Base-by-base conservation (phyloP, 179 eudicot species). In the Patellifolia procumbens region DNA sequence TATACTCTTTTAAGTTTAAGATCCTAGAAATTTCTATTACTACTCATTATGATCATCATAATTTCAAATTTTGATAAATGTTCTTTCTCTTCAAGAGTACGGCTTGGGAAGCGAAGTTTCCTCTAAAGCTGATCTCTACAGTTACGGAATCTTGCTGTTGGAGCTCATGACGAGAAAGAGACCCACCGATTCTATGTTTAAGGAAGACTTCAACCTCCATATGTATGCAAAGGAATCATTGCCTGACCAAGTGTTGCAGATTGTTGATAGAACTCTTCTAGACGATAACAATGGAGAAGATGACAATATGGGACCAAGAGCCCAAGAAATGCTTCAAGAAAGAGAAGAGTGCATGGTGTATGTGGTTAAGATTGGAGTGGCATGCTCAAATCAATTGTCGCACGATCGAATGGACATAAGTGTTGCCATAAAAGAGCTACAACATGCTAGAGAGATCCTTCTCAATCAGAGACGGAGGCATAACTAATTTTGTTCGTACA, bases 151-250 rank as follows among this genome's bases (percentile, higher is more conserved):
- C 5, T 42, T 78, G 7, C 12, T 78, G 37, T 29, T 78, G 7
- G 81, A 78, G 76, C 74, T 72, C n/a, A 71, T 78, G 37, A 78
- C 76, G 24, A 43, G 79, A 31, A 76, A 76, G 68, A 55, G 74
- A 26, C 79, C 79, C 19, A 68, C 74, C 1, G 74, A 76, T 34
- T 7, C 1, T 32, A 69, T 68, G 58, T 76, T 76, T 63, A 35
- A 55, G 46, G 72, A 68, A 13, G 73, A 42, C 34, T 60, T 76
- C 32, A 68, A 52, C 59, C 79, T 76, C 60, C 79, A 76, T 45
- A 45, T 19, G 31, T 68, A 53, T 56, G 74, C 59, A 1, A 68
- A 59, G 56, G 49, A 6, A 17, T 58, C 79, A 56, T 68, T 76
- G 15, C 74, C 79, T 11, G 35, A 59, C 19, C 35, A 59, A 59